A percentile compares a stretch with the other conserved stretches of the same genome.
These are phyloP conservation scores for Acanthamoeba culbertsoni DNA, from an alignment of 208 protist species.

Conservation along the genomic window DNA sequence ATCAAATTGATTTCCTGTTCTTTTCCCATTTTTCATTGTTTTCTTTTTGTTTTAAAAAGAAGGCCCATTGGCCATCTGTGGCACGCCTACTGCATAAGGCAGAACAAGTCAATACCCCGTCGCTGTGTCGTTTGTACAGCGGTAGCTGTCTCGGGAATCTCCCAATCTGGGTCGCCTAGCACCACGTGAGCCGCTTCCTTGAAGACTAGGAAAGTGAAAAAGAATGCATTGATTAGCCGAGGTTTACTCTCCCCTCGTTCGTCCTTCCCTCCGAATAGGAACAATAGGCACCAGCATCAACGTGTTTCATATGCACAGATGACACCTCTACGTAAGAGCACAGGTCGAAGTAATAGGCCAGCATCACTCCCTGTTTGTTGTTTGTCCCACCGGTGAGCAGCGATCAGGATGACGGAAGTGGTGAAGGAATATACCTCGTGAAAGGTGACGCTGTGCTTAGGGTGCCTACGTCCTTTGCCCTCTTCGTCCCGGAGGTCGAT, in stretches of 20 bases:
- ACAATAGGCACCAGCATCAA: background rate
- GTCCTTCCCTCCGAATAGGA: background rate
- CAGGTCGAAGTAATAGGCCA: conserved; percentile 41
- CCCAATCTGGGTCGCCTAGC: background rate
- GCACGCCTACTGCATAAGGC: too few relatives aligned
- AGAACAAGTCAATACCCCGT: too few relatives aligned
- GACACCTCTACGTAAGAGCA: background rate
- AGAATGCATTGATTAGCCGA: too few relatives aligned
- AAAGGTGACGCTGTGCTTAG: background rate
- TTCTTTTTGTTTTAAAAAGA: background rate
- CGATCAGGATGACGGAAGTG: background rate
- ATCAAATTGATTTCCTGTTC: too few relatives aligned
- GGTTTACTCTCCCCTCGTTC: too few relatives aligned
- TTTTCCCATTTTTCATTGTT: too few relatives aligned
- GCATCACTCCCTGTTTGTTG: background rate
- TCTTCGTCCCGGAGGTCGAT: conserved; percentile 17
- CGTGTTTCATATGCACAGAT: background rate
- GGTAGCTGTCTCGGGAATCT: too few relatives aligned
- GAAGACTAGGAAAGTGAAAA: background rate
- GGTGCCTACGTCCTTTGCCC: background rate
- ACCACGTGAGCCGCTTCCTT: background rate
- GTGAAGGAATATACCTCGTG: background rate
- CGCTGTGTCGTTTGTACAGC: too few relatives aligned
- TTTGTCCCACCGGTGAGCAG: background rate
- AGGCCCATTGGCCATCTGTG: too few relatives aligned